Base-by-base conservation (phyloP, 768 basidiomycete genomes). In the Melanogaster broomeanus region DNA sequence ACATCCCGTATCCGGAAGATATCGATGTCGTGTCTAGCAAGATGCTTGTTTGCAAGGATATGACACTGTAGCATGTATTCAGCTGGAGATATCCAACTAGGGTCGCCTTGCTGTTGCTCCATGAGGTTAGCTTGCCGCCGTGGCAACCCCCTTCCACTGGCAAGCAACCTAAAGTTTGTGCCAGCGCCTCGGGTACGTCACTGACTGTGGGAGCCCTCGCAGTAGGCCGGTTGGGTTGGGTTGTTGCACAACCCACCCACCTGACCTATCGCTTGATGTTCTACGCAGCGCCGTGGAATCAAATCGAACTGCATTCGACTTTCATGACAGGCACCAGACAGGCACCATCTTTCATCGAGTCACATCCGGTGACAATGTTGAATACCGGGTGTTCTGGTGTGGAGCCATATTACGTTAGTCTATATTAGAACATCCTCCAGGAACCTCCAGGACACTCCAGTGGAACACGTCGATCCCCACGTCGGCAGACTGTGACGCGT, bases 281-380 rank as follows among this genome's bases (percentile, higher is more conserved):
- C 22, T 24, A 34, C 31, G 4, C 6, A 21, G 16, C 22, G 21
- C 33, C n/a, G 27, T n/a, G 34, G 45, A 37, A n/a, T 3, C 27
- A 11, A n/a, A 22, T 5, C 25, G 28, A 27, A 34, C 37, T 4
- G 24, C 38, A 10, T 35, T 25, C 21, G 10, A 19, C 22, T 13
- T 19, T 59, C 48, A 47, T 52, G 53, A 55, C 59, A 40, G 15
- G 47, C 45, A 51, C 19, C 27, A 19, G 28, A 22, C 49, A 54
- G 52, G 49, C 16, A 55, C 48, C 8, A 41, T 41, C 13, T 35
- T 8, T 42, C 34, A 38, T 44, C 24, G 54, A 55, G 50, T 65
- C 63, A 65, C 34, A 25, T 21, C 47, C 63, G 63, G 63, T 33
- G 2, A 56, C 18, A 19, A 37, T 31, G 9, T 15, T 48, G 34